These are phyloP conservation scores for Myriosclerotinia duriaeana DNA, from an alignment of 2,329 filamentous ascomycete species.

Conservation along the genomic window DNA sequence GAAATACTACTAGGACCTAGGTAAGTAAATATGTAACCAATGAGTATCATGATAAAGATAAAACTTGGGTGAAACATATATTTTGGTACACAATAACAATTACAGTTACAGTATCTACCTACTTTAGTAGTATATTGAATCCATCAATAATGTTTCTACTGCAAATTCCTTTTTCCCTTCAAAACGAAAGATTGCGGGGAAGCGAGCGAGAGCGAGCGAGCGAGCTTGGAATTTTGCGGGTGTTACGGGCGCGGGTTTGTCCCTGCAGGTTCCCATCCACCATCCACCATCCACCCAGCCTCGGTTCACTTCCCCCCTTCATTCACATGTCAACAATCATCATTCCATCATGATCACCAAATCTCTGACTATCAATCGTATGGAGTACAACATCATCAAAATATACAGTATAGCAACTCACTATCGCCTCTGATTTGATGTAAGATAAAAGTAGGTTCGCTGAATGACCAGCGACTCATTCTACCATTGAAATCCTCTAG, in stretches of 20 bases:
- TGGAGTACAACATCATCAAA: neutral
- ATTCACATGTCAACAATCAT: constrained; percentile 16
- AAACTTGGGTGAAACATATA: no score
- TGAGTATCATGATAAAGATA: no score
- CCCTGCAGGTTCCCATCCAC: constrained; percentile 1
- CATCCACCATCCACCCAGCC: constrained; percentile 1
- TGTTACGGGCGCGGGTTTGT: neutral
- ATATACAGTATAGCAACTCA: neutral
- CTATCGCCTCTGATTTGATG: constrained; percentile 8
- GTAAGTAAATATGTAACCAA: no score
- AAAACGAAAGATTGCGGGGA: constrained; percentile 19
- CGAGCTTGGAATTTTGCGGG: constrained; percentile 13
- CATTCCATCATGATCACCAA: neutral
- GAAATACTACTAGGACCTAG: no score
- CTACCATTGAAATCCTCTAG: neutral
- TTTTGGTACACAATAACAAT: no score
- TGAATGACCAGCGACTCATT: constrained; percentile 8
- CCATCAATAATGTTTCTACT: no score
- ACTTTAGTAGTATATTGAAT: no score
- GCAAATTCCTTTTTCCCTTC: neutral
- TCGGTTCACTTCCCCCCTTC: constrained; percentile 15
- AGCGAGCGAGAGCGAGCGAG: constrained; percentile 3
- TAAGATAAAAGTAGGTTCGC: constrained; percentile 13
- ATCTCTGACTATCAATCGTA: constrained; percentile 3
- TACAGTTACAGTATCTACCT: no score